phyloP scores from a whole-genome alignment of 2,329 filamentous ascomycete genomes.

The Fusarium illudens region DNA sequence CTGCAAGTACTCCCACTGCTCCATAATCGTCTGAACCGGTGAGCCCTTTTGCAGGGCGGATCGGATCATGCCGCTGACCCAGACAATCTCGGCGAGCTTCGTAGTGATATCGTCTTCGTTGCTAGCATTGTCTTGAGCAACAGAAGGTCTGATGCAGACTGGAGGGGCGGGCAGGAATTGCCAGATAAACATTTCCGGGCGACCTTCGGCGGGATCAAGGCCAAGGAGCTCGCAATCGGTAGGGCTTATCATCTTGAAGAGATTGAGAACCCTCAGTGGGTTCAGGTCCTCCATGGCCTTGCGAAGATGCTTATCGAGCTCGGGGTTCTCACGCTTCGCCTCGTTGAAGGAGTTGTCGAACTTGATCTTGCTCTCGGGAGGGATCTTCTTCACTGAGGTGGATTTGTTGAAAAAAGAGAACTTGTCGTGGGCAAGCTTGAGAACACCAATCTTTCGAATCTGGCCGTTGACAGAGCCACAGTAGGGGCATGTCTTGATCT shows the following conservation, averaged over 20 bases:
- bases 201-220: constrained; percentile 83
- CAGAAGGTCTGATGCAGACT: constrained; percentile 92
- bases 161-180: constrained; percentile 94
- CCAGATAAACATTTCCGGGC: constrained; percentile 98
- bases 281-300: constrained; percentile 96
- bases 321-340: constrained; percentile 78
- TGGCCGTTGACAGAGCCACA: constrained; percentile 87
- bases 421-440: constrained; percentile 95
- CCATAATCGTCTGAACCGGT: constrained; percentile 88
- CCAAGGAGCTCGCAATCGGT: constrained; percentile 92
- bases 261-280: constrained; percentile 84
- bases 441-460: constrained; percentile 89
- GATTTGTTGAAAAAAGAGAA: constrained; percentile 90
- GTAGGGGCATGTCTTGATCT: constrained; percentile 81
- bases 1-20: constrained; percentile 98
- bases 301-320: constrained; percentile 88
- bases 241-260: constrained; percentile 87
- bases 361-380: constrained; percentile 80
- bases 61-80: constrained; percentile 87
- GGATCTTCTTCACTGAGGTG: constrained; percentile 82
- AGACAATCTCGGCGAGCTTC: constrained; percentile 95
- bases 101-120: constrained; percentile 97
- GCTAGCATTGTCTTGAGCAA: constrained; percentile 90
- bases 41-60: constrained; percentile 85
- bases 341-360: constrained; percentile 88